A percentile compares a stretch with the other conserved stretches of the same genome.
phyloP scores from a whole-genome alignment of 805 yeast genomes.

The Candida jianshihensis region DNA sequence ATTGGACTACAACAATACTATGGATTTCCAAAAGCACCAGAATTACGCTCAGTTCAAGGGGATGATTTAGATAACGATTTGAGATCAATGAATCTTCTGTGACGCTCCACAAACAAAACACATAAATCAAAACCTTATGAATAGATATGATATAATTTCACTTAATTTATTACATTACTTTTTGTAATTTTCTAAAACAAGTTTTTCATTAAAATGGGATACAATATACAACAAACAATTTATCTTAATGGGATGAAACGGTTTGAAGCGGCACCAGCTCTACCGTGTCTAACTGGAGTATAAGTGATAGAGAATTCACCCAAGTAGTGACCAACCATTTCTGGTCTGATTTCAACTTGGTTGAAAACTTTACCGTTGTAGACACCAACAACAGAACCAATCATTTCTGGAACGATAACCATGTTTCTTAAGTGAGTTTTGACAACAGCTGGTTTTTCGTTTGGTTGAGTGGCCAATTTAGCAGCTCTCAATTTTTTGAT shows the following conservation, averaged over 20 bases:
- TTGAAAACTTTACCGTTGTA: conserved; percentile 99
- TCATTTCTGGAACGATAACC: conserved; percentile 99
- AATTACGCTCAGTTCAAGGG: conserved; percentile 52
- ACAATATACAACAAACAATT: conserved; percentile 20
- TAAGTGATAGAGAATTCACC: conserved; percentile 99
- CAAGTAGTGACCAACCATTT: conserved; percentile 99
- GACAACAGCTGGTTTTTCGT: conserved; percentile 96
- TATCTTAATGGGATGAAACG: conserved; percentile 71
- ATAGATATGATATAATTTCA: too few relatives aligned
- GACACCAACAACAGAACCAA: conserved; percentile 96
- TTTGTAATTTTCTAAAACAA: not conserved
- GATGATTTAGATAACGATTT: conserved; percentile 76
- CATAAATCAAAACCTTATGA: too few relatives aligned
- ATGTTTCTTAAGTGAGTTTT: conserved; percentile 99
- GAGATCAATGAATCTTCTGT: conserved; percentile 37
- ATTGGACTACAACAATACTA: conserved; percentile 59
- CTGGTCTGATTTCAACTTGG: conserved; percentile 98
- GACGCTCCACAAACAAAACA: too few relatives aligned
- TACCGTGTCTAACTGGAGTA: conserved; percentile 99
- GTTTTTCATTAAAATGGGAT: conserved; percentile 12
- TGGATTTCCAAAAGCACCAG: conserved; percentile 82
- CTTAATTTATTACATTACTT: not conserved
- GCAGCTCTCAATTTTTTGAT: conserved; percentile 97
- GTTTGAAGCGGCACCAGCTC: conserved; percentile 74
- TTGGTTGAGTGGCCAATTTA: conserved; percentile 79